phyloP scores from a whole-genome alignment of 306 rosid species.

The Quercus rubra region DNA sequence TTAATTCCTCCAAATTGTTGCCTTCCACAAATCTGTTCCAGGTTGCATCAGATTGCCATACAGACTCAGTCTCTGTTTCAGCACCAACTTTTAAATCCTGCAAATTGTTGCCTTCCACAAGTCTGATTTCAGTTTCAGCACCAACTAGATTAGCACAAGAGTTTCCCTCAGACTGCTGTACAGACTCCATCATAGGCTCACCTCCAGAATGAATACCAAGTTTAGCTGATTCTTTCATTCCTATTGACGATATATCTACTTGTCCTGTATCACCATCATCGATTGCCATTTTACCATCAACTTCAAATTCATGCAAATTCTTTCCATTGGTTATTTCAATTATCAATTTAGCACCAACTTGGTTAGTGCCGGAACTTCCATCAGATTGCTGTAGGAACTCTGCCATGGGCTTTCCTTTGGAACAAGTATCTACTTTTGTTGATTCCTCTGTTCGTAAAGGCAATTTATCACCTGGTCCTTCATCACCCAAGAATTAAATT shows the following conservation, averaged over 20 bases:
- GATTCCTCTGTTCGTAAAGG: constrained; percentile 25
- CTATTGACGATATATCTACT: constrained; percentile 20
- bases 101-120: neutral
- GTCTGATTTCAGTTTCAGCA: neutral
- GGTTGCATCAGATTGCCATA: neutral
- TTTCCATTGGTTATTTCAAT: constrained; percentile 21
- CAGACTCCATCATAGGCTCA: constrained; percentile 6
- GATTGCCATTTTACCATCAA: constrained; percentile 11
- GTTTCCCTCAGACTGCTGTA: constrained; percentile 1
- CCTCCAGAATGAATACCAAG: constrained; percentile 5
- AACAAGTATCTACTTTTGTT: constrained; percentile 10
- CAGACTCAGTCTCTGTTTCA: neutral
- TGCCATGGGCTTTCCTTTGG: constrained; percentile 17
- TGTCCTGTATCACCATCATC: constrained; percentile 8
- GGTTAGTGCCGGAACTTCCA: constrained; percentile 7
- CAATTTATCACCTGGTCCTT: constrained; percentile 28
- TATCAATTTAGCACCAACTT: constrained; percentile 28
- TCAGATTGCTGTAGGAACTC: constrained; percentile 24
- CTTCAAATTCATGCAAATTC: constrained; percentile 18
- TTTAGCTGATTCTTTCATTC: constrained; percentile 24
- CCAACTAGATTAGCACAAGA: neutral
- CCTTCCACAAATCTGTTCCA: neutral
- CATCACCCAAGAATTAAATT: constrained; percentile 23
- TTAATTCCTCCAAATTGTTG: neutral
- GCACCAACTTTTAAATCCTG: constrained; percentile 2